phyloP scores from a whole-genome alignment of 176 grass and related monocot genomes.

The Bolboschoenus planiculmis region DNA sequence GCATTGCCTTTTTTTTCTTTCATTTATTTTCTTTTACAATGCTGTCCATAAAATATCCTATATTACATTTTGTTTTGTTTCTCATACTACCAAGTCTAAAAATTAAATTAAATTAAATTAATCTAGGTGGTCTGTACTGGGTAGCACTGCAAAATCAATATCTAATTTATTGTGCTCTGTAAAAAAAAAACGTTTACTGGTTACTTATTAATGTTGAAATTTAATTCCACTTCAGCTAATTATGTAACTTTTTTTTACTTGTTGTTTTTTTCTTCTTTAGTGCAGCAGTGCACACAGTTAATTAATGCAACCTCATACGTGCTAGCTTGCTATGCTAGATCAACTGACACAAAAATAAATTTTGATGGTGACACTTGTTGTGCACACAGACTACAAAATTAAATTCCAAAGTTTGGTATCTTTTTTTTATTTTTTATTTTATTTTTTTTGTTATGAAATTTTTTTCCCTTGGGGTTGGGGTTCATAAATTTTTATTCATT shows the following conservation, averaged over 20 bases:
- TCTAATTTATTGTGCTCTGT: background rate
- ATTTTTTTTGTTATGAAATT: too few species aligned
- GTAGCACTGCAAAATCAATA: background rate
- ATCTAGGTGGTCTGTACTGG: background rate
- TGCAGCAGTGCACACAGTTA: background rate
- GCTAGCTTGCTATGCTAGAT: background rate
- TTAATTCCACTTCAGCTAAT: slow-evolving; percentile 1
- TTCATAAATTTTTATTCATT: background rate
- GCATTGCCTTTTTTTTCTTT: too few species aligned
- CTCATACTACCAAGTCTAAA: background rate
- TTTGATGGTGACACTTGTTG: background rate
- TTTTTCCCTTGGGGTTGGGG: too few species aligned
- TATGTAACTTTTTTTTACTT: background rate
- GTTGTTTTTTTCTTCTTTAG: background rate
- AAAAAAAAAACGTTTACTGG: background rate
- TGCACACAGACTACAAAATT: background rate
- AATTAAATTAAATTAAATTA: background rate
- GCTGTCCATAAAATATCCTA: too few species aligned
- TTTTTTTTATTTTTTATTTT: too few species aligned
- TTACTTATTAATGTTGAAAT: background rate
- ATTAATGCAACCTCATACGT: background rate
- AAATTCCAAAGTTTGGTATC: too few species aligned
- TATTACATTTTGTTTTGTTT: background rate
- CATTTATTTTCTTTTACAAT: too few species aligned
- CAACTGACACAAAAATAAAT: background rate